These are phyloP conservation scores for Globisporangium cystogenes DNA, from an alignment of 352 stramenopile genomes.

Conservation along the genomic window DNA sequence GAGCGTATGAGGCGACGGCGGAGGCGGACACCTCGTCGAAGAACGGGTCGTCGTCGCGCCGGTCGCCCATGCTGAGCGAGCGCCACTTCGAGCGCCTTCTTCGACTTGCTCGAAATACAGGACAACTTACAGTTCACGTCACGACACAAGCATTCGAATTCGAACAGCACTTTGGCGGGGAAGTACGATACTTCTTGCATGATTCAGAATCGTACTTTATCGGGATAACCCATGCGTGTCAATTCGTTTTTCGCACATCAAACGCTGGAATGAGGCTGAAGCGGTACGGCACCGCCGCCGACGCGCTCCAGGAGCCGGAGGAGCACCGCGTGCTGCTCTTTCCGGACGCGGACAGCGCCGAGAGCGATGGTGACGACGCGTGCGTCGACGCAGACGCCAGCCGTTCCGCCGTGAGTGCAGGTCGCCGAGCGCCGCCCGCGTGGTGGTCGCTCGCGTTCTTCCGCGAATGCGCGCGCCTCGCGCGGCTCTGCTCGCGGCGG, in stretches of 20 bases:
- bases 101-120: too few species aligned
- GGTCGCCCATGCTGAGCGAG: background rate
- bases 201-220: too few species aligned
- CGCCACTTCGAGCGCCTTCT: too few species aligned
- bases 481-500: slow-evolving; percentile 16
- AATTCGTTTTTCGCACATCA: too few species aligned
- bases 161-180: too few species aligned
- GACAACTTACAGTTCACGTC: too few species aligned
- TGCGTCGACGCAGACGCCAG: background rate
- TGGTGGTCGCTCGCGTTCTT: slow-evolving; percentile 30
- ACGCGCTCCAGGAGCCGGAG: background rate
- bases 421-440: slow-evolving; percentile 1
- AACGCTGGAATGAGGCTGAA: too few species aligned
- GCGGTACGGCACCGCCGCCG: too few species aligned
- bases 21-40: slow-evolving; percentile 27
- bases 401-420: background rate
- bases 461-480: slow-evolving; percentile 24
- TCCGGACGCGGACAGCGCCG: background rate
- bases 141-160: too few species aligned
- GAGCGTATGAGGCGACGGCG: background rate
- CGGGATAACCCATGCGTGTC: too few species aligned
- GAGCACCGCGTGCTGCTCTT: background rate
- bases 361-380: background rate
- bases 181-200: too few species aligned
- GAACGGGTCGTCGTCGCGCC: slow-evolving; percentile 36